phyloP scores from a whole-genome alignment of 2,329 filamentous ascomycete genomes.

The Colletotrichum plurivorum region DNA sequence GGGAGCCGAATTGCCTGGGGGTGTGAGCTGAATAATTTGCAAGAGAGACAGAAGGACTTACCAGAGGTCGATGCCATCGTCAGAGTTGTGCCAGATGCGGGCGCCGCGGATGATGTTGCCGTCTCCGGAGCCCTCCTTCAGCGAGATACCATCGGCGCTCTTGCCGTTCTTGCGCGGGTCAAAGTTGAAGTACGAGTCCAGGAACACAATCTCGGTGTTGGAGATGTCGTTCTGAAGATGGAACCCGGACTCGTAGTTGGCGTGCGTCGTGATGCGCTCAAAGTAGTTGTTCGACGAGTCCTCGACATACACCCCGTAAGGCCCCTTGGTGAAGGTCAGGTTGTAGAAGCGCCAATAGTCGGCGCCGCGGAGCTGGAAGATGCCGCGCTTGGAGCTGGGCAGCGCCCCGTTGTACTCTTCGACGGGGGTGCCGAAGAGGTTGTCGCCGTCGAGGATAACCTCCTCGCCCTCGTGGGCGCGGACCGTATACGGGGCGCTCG shows the following conservation, averaged over 20 bases:
- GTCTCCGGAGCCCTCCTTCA: constrained; percentile 58
- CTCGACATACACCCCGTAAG: constrained; percentile 52
- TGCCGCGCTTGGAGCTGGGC: constrained; percentile 57
- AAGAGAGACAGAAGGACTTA: constrained; percentile 25
- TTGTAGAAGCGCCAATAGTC: constrained; percentile 52
- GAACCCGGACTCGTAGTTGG: constrained; percentile 55
- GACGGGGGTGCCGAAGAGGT: constrained; percentile 55
- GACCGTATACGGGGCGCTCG: constrained; percentile 56
- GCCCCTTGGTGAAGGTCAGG: constrained; percentile 52
- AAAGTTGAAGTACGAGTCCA: constrained; percentile 55
- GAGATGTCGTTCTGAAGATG: constrained; percentile 46
- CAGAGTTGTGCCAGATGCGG: constrained; percentile 61
- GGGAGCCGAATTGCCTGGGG: constrained; percentile 50
- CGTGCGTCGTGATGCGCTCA: constrained; percentile 50
- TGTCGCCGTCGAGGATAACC: constrained; percentile 61
- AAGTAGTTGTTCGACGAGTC: constrained; percentile 54
- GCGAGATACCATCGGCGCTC: constrained; percentile 59
- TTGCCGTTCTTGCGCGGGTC: constrained; percentile 62
- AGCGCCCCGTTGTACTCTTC: constrained; percentile 53
- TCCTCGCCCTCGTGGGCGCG: constrained; percentile 57
- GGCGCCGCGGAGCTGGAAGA: constrained; percentile 59
- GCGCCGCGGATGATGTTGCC: constrained; percentile 57
- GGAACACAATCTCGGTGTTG: constrained; percentile 52
- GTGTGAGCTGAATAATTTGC: neutral
- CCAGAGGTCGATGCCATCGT: constrained; percentile 59